Conservation (phyloP, 768 basidiomycete species). For the Psilocybe tampanensis region DNA sequence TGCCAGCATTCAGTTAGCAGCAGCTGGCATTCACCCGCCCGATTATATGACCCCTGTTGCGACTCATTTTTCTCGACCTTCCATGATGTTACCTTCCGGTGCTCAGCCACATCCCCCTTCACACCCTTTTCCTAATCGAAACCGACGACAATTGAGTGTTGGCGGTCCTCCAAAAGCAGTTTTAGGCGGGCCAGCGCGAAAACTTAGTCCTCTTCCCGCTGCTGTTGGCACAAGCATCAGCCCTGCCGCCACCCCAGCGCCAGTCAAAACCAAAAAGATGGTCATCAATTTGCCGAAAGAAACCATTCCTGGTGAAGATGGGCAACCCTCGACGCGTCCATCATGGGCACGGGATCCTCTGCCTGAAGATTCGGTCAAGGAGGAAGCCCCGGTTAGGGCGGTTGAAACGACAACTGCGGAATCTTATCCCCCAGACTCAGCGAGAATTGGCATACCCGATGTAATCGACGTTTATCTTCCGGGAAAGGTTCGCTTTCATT, state of each 20-base stretch:
- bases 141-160: slow-evolving; percentile 70
- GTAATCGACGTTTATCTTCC: slow-evolving; percentile 83
- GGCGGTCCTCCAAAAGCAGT: slow-evolving; percentile 90
- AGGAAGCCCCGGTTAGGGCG: slow-evolving; percentile 24
- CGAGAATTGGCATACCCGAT: slow-evolving; percentile 58
- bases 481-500: slow-evolving; percentile 56
- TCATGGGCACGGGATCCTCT: slow-evolving; percentile 68
- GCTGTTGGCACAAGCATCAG: slow-evolving; percentile 29
- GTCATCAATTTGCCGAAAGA: slow-evolving; percentile 77
- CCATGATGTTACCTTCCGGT: slow-evolving; percentile 43
- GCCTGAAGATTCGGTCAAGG: slow-evolving; percentile 27
- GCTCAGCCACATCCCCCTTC: slow-evolving; percentile 35
- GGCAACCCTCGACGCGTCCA: slow-evolving; percentile 43
- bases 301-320: slow-evolving; percentile 45
- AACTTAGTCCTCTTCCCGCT: slow-evolving; percentile 67
- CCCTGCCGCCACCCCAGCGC: slow-evolving; percentile 34
- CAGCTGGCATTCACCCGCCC: slow-evolving; percentile 60
- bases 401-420: slow-evolving; percentile 49
- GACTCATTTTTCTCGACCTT: slow-evolving; percentile 56
- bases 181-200: slow-evolving; percentile 78
- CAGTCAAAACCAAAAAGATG: slow-evolving; percentile 65
- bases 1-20: no score
- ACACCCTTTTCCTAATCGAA: slow-evolving; percentile 61
- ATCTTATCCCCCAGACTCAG: slow-evolving; percentile 65
- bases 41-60: slow-evolving; percentile 62